Evolutionary conservation across 176 grass and related monocot species (phyloP).

Genomic region (Dendrocalamus sinicus): DNA sequence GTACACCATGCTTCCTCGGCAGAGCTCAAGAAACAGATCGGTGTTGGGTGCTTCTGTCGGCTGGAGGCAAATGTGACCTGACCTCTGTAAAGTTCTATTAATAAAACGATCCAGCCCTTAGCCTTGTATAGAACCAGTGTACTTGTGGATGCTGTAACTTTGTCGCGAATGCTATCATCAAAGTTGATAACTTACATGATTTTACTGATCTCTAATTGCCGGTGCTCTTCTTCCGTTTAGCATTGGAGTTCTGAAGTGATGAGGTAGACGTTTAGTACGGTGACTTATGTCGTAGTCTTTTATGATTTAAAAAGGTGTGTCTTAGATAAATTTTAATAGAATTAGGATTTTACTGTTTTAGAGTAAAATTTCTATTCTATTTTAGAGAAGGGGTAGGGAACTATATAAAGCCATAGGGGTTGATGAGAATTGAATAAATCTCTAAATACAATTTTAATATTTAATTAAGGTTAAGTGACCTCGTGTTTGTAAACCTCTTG

Average conservation of each 20-base stretch:
- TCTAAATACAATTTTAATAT: too few species aligned
- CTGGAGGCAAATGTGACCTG: conserved; percentile 5
- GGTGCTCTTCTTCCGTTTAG: neutral
- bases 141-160: neutral
- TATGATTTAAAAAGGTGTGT: too few species aligned
- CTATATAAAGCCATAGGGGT: too few species aligned
- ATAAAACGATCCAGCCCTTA: conserved; percentile 37
- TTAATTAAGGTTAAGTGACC: too few species aligned
- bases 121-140: conserved; percentile 12
- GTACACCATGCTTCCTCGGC: neutral
- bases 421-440: too few species aligned
- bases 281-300: too few species aligned
- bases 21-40: conserved; percentile 25
- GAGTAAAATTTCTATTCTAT: too few species aligned
- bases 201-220: neutral
- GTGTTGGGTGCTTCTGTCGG: conserved; percentile 7
- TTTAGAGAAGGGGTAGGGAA: too few species aligned
- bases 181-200: neutral
- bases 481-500: too few species aligned
- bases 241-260: neutral
- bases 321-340: too few species aligned
- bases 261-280: too few species aligned
- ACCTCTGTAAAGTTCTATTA: conserved; percentile 3
- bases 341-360: too few species aligned
- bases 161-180: neutral